Evolutionary conservation across 257 asterid species (phyloP).

Genomic region (Nicotiana noctiflora): DNA sequence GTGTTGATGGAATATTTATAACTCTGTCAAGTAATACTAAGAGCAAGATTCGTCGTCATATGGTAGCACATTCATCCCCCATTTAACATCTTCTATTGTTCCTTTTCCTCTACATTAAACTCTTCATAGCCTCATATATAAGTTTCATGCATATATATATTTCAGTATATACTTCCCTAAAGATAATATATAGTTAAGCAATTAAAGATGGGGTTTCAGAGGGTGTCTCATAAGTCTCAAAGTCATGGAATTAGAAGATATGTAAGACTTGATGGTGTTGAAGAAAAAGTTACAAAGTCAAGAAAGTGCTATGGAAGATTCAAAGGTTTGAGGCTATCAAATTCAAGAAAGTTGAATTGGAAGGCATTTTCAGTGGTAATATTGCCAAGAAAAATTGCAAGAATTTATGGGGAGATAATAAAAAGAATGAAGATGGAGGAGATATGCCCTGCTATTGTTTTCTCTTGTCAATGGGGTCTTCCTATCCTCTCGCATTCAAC

Average conservation of each 20-base stretch:
- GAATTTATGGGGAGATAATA: conserved; percentile 30
- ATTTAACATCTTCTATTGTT: background rate
- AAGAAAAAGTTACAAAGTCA: conserved; percentile 19
- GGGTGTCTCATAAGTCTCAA: background rate
- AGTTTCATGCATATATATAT: background rate
- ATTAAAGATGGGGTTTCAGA: conserved; percentile 12
- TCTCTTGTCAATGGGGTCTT: conserved; percentile 70
- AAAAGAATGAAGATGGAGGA: conserved; percentile 43
- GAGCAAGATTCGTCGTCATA: conserved; percentile 33
- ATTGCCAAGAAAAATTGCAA: conserved; percentile 48
- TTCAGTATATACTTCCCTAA: too few species aligned
- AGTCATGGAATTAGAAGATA: conserved; percentile 14
- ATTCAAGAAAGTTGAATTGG: conserved; percentile 55
- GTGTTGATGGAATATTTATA: conserved; percentile 15
- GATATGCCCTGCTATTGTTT: conserved; percentile 37
- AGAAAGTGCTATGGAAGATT: conserved; percentile 33
- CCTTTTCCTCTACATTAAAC: conserved; percentile 10
- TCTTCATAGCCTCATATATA: background rate
- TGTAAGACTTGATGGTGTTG: conserved; percentile 30
- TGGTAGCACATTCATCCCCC: conserved; percentile 9
- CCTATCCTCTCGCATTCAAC: conserved; percentile 49
- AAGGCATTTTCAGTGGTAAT: conserved; percentile 46
- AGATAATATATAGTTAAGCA: too few species aligned
- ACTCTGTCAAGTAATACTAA: conserved; percentile 6
- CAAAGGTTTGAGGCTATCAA: conserved; percentile 43